Percentiles rank a stretch among this genome's conserved stretches.
phyloP scores from a whole-genome alignment of 2,329 filamentous ascomycete species.

The Fusarium nematophilum region DNA sequence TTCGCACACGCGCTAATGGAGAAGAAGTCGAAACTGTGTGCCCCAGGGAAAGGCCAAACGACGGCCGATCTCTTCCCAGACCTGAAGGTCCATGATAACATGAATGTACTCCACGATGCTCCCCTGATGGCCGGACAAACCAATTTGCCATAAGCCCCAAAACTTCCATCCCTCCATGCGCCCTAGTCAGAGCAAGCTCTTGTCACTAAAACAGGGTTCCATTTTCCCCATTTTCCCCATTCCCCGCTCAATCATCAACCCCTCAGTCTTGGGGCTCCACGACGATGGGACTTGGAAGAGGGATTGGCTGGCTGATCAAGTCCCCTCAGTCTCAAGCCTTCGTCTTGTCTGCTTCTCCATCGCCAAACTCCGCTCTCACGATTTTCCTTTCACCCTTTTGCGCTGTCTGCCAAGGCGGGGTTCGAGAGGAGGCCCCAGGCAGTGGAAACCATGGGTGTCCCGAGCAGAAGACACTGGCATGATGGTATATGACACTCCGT shows the following conservation, averaged over 20 bases:
- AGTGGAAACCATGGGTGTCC: background rate
- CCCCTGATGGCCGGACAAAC: background rate
- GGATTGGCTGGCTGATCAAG: conserved; percentile 13
- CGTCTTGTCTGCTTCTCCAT: conserved; percentile 2
- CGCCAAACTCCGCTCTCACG: conserved; percentile 4
- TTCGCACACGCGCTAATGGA: background rate
- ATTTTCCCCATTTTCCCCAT: conserved; percentile 38
- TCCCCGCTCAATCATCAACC: conserved; percentile 23
- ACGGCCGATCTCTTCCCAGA: background rate
- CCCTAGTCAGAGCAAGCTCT: conserved; percentile 21
- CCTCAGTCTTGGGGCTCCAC: conserved; percentile 23
- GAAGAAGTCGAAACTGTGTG: background rate
- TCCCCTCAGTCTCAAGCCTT: conserved; percentile 14
- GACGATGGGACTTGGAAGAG: background rate
- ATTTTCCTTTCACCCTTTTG: background rate
- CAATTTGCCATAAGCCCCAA: background rate
- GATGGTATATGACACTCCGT: conserved; percentile 14
- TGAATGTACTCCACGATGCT: too few relatives aligned
- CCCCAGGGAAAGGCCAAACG: background rate
- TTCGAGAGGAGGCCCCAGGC: background rate
- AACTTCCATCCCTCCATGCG: conserved; percentile 23
- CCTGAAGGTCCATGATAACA: too few relatives aligned
- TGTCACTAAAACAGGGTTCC: conserved; percentile 21
- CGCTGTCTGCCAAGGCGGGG: background rate
- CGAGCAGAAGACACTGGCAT: background rate